These are phyloP conservation scores for Calonectria leucothoes DNA, from an alignment of 2,329 filamentous ascomycete genomes.

Conservation along the genomic window DNA sequence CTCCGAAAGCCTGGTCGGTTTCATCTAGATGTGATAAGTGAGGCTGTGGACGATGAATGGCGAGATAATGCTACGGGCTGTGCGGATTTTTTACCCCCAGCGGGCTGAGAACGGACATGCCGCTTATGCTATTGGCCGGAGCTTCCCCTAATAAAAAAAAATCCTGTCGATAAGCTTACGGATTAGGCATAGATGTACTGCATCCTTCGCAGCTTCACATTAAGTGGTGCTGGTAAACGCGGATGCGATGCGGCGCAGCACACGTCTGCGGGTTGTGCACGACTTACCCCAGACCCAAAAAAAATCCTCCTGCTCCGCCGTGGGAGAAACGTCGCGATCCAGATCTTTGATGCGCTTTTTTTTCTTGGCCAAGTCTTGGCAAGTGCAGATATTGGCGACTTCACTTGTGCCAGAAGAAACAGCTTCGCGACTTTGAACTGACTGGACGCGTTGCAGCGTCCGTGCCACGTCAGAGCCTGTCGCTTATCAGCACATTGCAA, in stretches of 20 bases:
- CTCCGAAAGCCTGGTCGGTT: background rate
- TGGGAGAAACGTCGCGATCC: background rate
- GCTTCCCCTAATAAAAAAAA: background rate
- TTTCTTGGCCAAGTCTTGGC: background rate
- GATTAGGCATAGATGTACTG: background rate
- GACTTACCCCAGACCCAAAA: background rate
- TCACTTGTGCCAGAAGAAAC: background rate
- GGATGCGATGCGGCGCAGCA: background rate
- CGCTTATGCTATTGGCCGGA: no score
- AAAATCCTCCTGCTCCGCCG: background rate
- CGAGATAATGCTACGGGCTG: background rate
- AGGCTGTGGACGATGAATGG: background rate
- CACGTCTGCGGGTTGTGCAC: background rate
- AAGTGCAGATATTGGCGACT: background rate
- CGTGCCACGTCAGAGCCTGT: background rate
- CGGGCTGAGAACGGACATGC: background rate
- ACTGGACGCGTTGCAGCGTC: no score
- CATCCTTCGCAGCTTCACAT: background rate
- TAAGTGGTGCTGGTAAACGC: background rate
- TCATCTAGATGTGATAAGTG: background rate
- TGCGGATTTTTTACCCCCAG: background rate
- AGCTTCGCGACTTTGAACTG: background rate
- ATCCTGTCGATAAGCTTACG: background rate
- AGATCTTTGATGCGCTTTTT: background rate
- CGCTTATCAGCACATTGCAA: background rate